Evolutionary conservation across 495 filamentous ascomycete species (phyloP).

Genomic region (Penicillium nucicola): DNA sequence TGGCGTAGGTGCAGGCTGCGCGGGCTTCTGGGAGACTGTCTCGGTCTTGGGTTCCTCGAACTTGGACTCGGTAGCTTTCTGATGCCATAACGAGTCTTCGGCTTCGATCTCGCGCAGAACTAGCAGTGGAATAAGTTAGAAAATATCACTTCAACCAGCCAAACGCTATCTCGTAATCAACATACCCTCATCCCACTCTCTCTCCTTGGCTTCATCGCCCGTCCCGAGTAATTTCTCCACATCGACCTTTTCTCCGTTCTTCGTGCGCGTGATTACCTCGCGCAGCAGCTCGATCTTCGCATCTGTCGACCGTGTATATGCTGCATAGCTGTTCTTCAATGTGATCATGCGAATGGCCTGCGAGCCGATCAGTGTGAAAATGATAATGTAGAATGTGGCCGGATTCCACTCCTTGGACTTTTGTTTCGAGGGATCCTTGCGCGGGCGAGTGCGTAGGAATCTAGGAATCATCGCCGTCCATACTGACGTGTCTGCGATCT

Average conservation of each 20-base stretch:
- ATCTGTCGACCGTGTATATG: slow-evolving; percentile 71
- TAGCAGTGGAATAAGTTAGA: slow-evolving; percentile 27
- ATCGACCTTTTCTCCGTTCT: slow-evolving; percentile 86
- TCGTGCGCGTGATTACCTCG: slow-evolving; percentile 79
- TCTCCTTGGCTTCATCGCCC: slow-evolving; percentile 70
- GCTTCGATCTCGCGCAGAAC: slow-evolving; percentile 79
- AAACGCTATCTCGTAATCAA: slow-evolving; percentile 3
- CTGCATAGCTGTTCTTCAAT: slow-evolving; percentile 68
- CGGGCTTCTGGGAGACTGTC: slow-evolving; percentile 6
- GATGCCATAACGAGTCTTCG: slow-evolving; percentile 65
- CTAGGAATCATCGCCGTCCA: slow-evolving; percentile 67
- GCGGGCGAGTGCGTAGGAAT: slow-evolving; percentile 38
- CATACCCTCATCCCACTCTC: slow-evolving; percentile 84
- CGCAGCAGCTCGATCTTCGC: slow-evolving; percentile 71
- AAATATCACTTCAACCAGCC: neutral
- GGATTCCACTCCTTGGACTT: slow-evolving; percentile 83
- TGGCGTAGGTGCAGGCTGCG: slow-evolving; percentile 1
- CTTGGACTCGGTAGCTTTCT: slow-evolving; percentile 11
- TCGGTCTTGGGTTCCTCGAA: slow-evolving; percentile 2
- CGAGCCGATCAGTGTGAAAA: slow-evolving; percentile 87
- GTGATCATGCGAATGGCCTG: slow-evolving; percentile 90
- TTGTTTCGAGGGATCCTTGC: slow-evolving; percentile 33
- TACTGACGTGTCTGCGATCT: slow-evolving; percentile 61
- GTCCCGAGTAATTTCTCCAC: slow-evolving; percentile 81
- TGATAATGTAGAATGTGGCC: slow-evolving; percentile 86